Evolutionary conservation across 192 early-diverging fungal genomes (phyloP), one percentile per base, ranked within the genome.

Genomic region (Kappamyces sp.): DNA sequence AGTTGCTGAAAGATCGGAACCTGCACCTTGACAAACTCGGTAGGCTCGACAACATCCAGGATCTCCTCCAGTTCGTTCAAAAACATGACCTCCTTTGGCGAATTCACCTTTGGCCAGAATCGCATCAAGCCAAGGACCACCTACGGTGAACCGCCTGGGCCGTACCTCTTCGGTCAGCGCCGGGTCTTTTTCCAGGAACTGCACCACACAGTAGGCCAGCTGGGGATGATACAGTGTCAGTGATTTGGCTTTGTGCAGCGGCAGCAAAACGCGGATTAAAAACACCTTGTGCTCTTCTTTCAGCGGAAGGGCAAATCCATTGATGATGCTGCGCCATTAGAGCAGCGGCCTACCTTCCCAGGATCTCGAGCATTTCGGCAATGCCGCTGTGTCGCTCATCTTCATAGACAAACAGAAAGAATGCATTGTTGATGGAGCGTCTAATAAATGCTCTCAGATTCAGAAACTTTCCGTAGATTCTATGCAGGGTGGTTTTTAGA

Each of bases 241-340:
- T 11, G 94, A 93, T 39, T 91, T 88, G 4, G 91, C 89, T 65
- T 98, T 98, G 76, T 99, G 96, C 49, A 99, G 72, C 5, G 96
- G 96, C 55, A 99, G 73, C 59, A 99, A 79, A 22, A 96, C 95
- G 49, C 88, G 80, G 47, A 86, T 86, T 49, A 99, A 67, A 72
- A 99, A 99, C 31, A 86, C 86, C 73, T 95, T 93, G 77, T 99
- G 96, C 75, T 99, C 96, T 53, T 98, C 92, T 69, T 99, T 99
- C 40, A 99, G 77, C 42, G 96, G 96, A 30, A 97, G 76, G 1
- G 96, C 94, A 68, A 99, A 99, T 14, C 96, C 96, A 69, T 99
- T 99, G 75, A 99, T 99, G 63, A 99, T 99, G 76, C 96, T 99
- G 53, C 3, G 49, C 5, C n/a, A 2, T 3, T 15, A 46, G 59